Evolutionary conservation across 768 basidiomycete species (phyloP).

Genomic region (Rubroboletus satanas): DNA sequence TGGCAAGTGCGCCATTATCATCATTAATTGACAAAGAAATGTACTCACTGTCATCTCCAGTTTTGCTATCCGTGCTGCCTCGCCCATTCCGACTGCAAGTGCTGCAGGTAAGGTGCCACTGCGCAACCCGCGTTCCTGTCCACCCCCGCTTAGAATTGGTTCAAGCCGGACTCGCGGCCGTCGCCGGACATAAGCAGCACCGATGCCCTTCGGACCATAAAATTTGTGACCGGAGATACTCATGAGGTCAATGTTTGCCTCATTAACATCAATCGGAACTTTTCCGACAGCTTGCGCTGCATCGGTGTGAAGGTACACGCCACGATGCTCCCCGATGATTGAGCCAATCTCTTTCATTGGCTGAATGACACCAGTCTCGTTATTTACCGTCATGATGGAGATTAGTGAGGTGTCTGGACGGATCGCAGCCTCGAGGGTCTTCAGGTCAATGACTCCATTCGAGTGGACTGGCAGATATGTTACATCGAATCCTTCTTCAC

Average conservation of each 20-base stretch:
- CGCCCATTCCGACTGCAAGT: conserved; percentile 88
- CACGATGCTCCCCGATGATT: conserved; percentile 79
- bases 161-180: conserved; percentile 91
- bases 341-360: conserved; percentile 94
- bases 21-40: conserved; percentile 32
- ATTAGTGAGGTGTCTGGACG: conserved; percentile 92
- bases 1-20: conserved; percentile 43
- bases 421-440: conserved; percentile 80
- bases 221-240: conserved; percentile 97
- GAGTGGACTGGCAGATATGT: conserved; percentile 94
- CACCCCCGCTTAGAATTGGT: conserved; percentile 92
- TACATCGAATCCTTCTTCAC: conserved; percentile 95
- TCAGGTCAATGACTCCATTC: conserved; percentile 78
- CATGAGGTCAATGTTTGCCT: conserved; percentile 92
- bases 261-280: conserved; percentile 89
- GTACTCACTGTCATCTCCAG: conserved; percentile 87
- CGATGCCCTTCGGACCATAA: conserved; percentile 96
- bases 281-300: conserved; percentile 95
- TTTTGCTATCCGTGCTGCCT: conserved; percentile 89
- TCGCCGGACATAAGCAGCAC: conserved; percentile 90
- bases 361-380: conserved; percentile 98
- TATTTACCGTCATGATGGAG: conserved; percentile 98
- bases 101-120: conserved; percentile 92
- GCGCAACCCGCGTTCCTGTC: conserved; percentile 92
- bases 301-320: conserved; percentile 94